phyloP scores from a whole-genome alignment of 140 eudicot species.

The Cichorium intybus region DNA sequence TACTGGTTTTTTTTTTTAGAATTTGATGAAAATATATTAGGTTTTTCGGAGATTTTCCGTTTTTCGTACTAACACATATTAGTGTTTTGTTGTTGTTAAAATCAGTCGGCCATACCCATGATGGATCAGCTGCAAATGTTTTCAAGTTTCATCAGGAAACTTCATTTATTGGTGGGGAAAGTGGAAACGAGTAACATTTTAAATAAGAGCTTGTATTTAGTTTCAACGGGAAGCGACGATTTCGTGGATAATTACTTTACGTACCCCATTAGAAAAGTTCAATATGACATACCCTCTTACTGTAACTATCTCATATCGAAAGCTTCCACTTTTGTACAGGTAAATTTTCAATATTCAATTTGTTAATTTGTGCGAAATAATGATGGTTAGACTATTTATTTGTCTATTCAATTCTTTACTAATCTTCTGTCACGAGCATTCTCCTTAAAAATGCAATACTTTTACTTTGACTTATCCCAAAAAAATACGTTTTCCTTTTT shows the following conservation, averaged over 20 bases:
- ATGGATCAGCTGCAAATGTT: constrained; percentile 46
- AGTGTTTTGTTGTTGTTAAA: not conserved
- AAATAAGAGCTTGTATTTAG: constrained; percentile 35
- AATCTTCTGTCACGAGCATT: too few relatives aligned
- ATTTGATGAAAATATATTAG: too few relatives aligned
- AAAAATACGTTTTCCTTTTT: too few relatives aligned
- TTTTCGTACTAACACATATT: constrained; percentile 1
- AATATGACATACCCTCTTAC: constrained; percentile 42
- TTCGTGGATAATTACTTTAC: constrained; percentile 50
- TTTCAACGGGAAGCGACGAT: constrained; percentile 63
- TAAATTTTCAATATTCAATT: not conserved
- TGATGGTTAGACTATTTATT: too few relatives aligned
- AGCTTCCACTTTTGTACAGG: constrained; percentile 51
- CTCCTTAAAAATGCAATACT: too few relatives aligned
- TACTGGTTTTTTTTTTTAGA: too few relatives aligned
- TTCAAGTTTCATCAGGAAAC: constrained; percentile 47
- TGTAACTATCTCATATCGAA: constrained; percentile 35
- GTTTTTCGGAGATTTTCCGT: too few relatives aligned
- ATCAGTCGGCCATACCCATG: constrained; percentile 43
- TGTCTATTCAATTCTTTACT: too few relatives aligned
- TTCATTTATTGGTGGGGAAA: constrained; percentile 44
- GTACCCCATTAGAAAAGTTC: constrained; percentile 15
- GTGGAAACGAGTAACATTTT: constrained; percentile 32
- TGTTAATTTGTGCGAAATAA: not conserved
- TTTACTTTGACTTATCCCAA: too few relatives aligned